These are phyloP conservation scores for Colletotrichum gigasporum DNA, from an alignment of 2,329 filamentous ascomycete genomes.

Conservation along the genomic window DNA sequence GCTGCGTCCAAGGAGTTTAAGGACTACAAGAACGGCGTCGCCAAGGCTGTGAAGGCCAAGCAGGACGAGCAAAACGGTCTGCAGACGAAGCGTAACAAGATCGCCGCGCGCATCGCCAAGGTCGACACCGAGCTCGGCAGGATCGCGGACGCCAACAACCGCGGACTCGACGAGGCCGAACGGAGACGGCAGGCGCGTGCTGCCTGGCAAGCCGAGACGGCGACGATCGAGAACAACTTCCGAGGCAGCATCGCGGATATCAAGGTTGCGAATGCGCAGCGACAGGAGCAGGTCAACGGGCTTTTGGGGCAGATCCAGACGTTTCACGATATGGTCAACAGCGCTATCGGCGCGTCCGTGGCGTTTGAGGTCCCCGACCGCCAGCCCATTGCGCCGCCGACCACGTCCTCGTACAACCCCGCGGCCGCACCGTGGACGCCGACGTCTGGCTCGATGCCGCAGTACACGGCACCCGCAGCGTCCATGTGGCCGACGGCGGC, in stretches of 20 bases:
- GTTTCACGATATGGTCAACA: constrained; percentile 44
- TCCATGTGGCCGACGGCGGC: constrained; percentile 47
- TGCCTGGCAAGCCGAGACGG: constrained; percentile 56
- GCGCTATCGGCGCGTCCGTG: constrained; percentile 43
- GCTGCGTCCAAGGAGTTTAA: constrained; percentile 63
- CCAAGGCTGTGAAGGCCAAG: constrained; percentile 69
- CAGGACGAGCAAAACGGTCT: constrained; percentile 71
- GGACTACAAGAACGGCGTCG: constrained; percentile 67
- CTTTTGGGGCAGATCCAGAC: constrained; percentile 47
- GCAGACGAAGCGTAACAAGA: constrained; percentile 77
- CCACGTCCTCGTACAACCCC: constrained; percentile 37
- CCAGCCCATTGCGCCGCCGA: constrained; percentile 14
- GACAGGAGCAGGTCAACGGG: constrained; percentile 50
- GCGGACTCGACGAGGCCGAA: constrained; percentile 71
- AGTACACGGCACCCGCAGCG: constrained; percentile 38
- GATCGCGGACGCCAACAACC: constrained; percentile 74
- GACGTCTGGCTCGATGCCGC: constrained; percentile 44
- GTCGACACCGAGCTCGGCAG: constrained; percentile 77
- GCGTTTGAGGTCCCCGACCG: constrained; percentile 39
- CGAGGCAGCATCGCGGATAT: constrained; percentile 48
- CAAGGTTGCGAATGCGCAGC: constrained; percentile 46
- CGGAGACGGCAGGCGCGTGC: constrained; percentile 62
- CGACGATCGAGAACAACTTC: constrained; percentile 55
- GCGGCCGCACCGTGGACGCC: constrained; percentile 43
- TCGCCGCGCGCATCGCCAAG: constrained; percentile 75